Conservation (phyloP, 2,329 filamentous ascomycete species). For the Thermothelomyces thermophilus region DNA sequence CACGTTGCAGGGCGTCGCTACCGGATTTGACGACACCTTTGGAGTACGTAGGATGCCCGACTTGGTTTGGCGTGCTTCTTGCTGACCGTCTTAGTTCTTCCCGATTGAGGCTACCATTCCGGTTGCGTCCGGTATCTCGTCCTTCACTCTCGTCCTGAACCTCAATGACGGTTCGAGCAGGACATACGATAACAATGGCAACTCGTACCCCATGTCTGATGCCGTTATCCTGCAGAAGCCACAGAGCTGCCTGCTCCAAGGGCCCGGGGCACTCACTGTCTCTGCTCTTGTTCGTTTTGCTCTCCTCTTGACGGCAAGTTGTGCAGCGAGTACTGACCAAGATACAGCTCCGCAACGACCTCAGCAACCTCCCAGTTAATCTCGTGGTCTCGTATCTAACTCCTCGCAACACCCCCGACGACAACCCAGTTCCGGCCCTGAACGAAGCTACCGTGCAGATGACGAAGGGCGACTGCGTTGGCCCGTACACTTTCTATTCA, state of each 20-base stretch:
- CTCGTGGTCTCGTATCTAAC: slow-evolving; percentile 40
- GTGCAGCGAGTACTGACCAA: not conserved
- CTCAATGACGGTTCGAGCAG: slow-evolving; percentile 40
- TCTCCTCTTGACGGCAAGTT: no score
- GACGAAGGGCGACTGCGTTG: slow-evolving; percentile 38
- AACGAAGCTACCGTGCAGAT: slow-evolving; percentile 35
- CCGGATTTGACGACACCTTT: slow-evolving; percentile 56
- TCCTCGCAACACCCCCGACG: slow-evolving; percentile 30
- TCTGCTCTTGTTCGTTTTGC: slow-evolving; percentile 32
- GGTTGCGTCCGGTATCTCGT: slow-evolving; percentile 53
- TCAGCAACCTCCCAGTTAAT: slow-evolving; percentile 35
- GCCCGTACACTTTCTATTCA: slow-evolving; percentile 43
- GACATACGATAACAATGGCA: slow-evolving; percentile 51
- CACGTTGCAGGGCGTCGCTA: slow-evolving; percentile 40
- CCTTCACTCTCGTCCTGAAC: slow-evolving; percentile 50
- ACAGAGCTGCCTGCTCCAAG: slow-evolving; percentile 49
- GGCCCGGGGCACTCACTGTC: slow-evolving; percentile 37
- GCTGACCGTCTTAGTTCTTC: slow-evolving; percentile 34
- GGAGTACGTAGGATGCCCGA: slow-evolving; percentile 23
- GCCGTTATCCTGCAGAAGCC: slow-evolving; percentile 47
- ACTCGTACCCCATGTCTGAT: slow-evolving; percentile 48
- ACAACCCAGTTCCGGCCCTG: slow-evolving; percentile 38
- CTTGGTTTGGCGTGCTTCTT: not conserved
- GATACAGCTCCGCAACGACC: slow-evolving; percentile 40
- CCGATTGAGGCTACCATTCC: slow-evolving; percentile 46